Evolutionary conservation across 345 rosid genomes (phyloP), one percentile per base, ranked within the genome.

Genomic region (Eucalyptus albens): DNA sequence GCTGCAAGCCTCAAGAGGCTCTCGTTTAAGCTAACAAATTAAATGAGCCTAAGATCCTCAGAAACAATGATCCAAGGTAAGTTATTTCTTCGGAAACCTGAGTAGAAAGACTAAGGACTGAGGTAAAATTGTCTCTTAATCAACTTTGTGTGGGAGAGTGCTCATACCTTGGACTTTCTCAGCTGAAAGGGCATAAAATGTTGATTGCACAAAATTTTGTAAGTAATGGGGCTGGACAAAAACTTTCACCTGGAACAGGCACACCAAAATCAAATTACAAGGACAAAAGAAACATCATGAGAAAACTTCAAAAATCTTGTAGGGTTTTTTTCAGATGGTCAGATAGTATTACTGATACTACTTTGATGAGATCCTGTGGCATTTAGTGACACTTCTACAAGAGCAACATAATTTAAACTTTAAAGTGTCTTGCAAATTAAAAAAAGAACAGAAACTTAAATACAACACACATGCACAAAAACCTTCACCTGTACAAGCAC

Each of bases 161-260:
- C 45, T 51, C 87, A 19, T 91, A 98, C 99, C 99, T 96, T 92
- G 96, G 88, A 98, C 95, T 91, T 98, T 96, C 91, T 95, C 93
- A 13, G 94, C 87, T 7, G 96, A 89, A 86, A 98, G 95, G 81
- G 99, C 99, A 95, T 95, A 93, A 91, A 98, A 97, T 67, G 99
- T 96, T 67, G 99, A 90, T 89, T 98, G 99, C 62, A 98, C 99
- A 92, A 98, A 97, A 90, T 97, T 98, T 42, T 96, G 91, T 86
- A 97, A 90, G 92, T 97, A 98, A 94, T 96, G 93, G 60, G 98
- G 98, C 88, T 97, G 98, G 89, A 45, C 89, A 90, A 98, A 98
- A 87, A 96, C 99, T 91, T 97, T 98, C 93, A 98, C 99, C 99
- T 97, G 94, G 86, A 93, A 92, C 60, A 53, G 31, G 53, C 47